phyloP scores from a whole-genome alignment of 179 eudicot genomes.

The Silene vulgaris region DNA sequence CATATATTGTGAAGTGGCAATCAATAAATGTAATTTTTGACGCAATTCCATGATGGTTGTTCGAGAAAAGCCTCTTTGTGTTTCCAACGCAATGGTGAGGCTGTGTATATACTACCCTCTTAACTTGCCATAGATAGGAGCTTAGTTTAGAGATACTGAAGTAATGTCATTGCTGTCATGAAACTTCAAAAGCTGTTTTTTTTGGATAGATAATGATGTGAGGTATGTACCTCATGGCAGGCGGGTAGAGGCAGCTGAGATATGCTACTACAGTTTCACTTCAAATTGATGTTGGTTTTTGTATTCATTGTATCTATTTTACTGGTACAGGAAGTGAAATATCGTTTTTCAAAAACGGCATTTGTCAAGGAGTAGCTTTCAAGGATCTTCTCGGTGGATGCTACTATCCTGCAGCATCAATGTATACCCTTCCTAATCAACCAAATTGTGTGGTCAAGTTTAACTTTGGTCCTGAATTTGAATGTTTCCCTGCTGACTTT shows the following conservation, averaged over 20 bases:
- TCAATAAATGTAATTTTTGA: too few species aligned
- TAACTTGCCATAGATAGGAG: too few species aligned
- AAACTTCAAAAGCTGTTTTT: too few species aligned
- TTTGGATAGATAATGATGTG: too few species aligned
- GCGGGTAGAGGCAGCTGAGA: not conserved
- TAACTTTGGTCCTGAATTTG: constrained; percentile 96
- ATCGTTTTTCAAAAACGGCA: constrained; percentile 79
- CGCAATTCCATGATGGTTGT: too few species aligned
- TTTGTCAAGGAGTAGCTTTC: constrained; percentile 84
- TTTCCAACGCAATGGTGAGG: too few species aligned
- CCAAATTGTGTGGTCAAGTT: constrained; percentile 80
- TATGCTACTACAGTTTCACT: not conserved
- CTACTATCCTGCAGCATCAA: constrained; percentile 94
- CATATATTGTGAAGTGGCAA: too few species aligned
- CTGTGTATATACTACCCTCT: too few species aligned
- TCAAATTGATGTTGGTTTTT: constrained; percentile 15
- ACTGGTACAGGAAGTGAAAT: constrained; percentile 83
- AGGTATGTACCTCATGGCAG: too few species aligned
- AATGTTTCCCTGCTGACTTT: constrained; percentile 66
- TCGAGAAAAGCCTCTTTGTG: too few species aligned
- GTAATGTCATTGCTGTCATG: too few species aligned
- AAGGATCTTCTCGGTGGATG: constrained; percentile 75
- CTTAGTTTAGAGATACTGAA: too few species aligned
- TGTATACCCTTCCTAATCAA: constrained; percentile 93
- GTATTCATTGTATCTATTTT: not conserved